Evolutionary conservation across 2,329 filamentous ascomycete species (phyloP), one percentile per base, ranked within the genome.

Genomic region (Fusarium devonianum): DNA sequence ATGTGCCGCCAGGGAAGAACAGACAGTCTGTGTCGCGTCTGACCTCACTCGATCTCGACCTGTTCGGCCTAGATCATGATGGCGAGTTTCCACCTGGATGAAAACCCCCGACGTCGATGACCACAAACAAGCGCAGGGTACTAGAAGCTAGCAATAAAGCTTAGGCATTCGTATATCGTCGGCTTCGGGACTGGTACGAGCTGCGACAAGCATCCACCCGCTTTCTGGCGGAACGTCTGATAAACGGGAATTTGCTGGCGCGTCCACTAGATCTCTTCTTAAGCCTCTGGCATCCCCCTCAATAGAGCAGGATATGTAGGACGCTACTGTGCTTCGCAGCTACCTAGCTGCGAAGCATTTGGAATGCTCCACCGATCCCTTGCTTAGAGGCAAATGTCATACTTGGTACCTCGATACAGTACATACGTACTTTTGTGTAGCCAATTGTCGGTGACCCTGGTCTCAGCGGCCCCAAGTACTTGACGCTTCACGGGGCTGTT

Each of bases 161-260:
- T 36, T 32, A 56, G 61, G 29, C 52, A 53, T 58, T 64, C 61
- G 58, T 63, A 53, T 58, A 49, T 49, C 37, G 38, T 37, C 45
- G 28, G 16, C 32, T 48, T 38, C 25, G 30, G 45, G 45, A 47
- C 47, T 38, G 42, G 55, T 34, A 51, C 48, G 28, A 36, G 47
- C 32, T 34, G 35, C 14, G 23, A 17, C 43, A 41, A 53, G 36
- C 25, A 32, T 42, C 39, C 23, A 35, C 34, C 35, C 22, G 28
- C 19, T 36, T n/a, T 29, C 30, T 42, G 32, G 39, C 28, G 32
- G 40, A 21, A 22, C 18, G 18, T 28, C 32, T 26, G 13, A 19
- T 26, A 7, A 42, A 48, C 44, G 41, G 16, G 23, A 26, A 41
- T 38, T 36, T 26, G 52, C 51, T 58, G 56, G 41, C 23, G 44